Evolutionary conservation across 345 rosid genomes (phyloP), one percentile per base, ranked within the genome.

Genomic region (Erucastrum elatum): DNA sequence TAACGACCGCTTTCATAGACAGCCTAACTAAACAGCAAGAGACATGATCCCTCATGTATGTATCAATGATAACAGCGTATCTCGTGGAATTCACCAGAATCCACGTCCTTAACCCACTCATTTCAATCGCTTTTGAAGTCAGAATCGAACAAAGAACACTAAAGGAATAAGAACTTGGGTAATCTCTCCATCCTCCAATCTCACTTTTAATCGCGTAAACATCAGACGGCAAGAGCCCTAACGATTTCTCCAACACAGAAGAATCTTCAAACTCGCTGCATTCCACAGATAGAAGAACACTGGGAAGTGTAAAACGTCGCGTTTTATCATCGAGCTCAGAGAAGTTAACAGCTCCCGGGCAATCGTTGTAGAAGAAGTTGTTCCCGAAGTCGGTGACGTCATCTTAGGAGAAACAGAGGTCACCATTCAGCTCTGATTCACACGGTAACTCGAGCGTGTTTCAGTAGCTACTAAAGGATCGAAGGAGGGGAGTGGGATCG

Each of bases 161-260:
- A 78, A 33, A 84, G 0, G 98, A 91, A 85, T 82, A 91, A 3
- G 71, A 61, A 77, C 6, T 60, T 0, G 94, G 91, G 78, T 68
- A 89, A 41, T 95, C 94, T 75, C 64, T 81, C 98, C 98, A 95
- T 27, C 83, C 81, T 62, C 83, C 88, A 72, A 87, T 77, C 82
- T 95, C 97, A 39, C 74, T 83, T 77, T 75, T 85, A 30, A 86
- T 78, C 4, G 34, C 81, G 83, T 90, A 91, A n/a, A 83, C 56
- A 61, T 86, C 93, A 2, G 97, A 93, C 4, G 93, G 90, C 12
- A 91, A 82, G 53, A 87, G 4, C 70, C 75, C 72, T 66, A 84
- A 75, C 10, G 44, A 72, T 63, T 62, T 66, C 0, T 46, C 67
- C 80, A 85, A 75, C 35, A 79, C 39, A 33, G 25, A 66, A 63